phyloP scores from a whole-genome alignment of 1,139 yeast genomes.

The Yarrowia galli region DNA sequence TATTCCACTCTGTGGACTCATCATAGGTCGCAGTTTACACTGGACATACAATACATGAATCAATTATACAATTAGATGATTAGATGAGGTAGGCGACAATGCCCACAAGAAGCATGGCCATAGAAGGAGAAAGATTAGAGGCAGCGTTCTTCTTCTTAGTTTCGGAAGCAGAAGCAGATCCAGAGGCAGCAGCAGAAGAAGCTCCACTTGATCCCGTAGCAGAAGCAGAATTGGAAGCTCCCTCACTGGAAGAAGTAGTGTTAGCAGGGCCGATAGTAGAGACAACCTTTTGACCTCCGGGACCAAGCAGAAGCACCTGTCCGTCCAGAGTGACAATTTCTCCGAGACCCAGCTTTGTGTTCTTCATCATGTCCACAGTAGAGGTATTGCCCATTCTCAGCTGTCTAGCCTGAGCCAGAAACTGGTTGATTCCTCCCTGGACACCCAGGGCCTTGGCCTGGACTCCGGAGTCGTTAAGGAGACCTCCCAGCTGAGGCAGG shows the following conservation, averaged over 20 bases:
- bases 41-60: no score
- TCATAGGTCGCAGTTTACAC: no score
- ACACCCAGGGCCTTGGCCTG: slow-evolving; percentile 37
- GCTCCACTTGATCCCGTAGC: slow-evolving; percentile 8
- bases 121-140: slow-evolving; percentile 3
- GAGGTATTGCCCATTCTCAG: slow-evolving; percentile 33
- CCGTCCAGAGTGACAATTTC: slow-evolving; percentile 30
- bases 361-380: slow-evolving; percentile 3
- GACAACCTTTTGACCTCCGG: slow-evolving; percentile 19
- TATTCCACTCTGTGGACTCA: no score
- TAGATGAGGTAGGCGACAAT: slow-evolving; percentile 6
- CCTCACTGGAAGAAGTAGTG: slow-evolving; percentile 1
- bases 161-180: slow-evolving; percentile 9
- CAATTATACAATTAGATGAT: slow-evolving; percentile 9
- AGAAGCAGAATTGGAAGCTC: background rate
- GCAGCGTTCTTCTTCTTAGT: slow-evolving; percentile 22
- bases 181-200: slow-evolving; percentile 24
- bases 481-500: slow-evolving; percentile 21
- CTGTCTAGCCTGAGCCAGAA: slow-evolving; percentile 17
- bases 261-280: slow-evolving; percentile 26
- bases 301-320: slow-evolving; percentile 24
- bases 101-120: background rate
- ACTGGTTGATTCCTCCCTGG: slow-evolving; percentile 35
- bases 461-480: slow-evolving; percentile 1
- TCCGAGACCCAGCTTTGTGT: slow-evolving; percentile 30